Percentiles rank a stretch among this genome's conserved stretches.
phyloP scores from a whole-genome alignment of 2,329 filamentous ascomycete species.

The Nothopassalora personata region DNA sequence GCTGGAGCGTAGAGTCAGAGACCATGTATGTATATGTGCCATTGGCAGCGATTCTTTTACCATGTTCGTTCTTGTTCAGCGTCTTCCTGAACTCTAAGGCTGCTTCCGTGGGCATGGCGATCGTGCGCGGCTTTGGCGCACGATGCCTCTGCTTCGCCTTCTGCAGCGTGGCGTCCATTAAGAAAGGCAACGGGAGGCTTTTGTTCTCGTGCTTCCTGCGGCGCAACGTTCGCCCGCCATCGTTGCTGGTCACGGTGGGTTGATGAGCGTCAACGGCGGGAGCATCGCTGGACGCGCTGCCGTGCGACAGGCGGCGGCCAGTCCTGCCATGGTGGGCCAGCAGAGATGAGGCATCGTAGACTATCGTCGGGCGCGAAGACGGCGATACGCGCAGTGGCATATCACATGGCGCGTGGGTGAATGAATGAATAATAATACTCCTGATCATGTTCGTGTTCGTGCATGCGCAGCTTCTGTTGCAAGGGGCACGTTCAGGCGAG shows the following conservation, averaged over 20 bases:
- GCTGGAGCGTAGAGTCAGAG: conserved; percentile 40
- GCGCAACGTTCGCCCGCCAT: conserved; percentile 32
- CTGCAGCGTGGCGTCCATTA: conserved; percentile 43
- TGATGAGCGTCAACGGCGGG: conserved; percentile 12
- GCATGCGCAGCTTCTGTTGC: neutral
- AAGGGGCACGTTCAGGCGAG: neutral
- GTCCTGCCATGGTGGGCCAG: neutral
- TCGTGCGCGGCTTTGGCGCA: conserved; percentile 39
- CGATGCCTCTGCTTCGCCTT: conserved; percentile 34
- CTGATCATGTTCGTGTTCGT: neutral
- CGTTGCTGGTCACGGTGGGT: conserved; percentile 22
- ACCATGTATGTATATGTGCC: neutral
- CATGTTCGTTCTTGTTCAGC: conserved; percentile 59
- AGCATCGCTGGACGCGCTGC: neutral
- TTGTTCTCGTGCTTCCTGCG: conserved; percentile 32
- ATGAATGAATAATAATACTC: too few relatives aligned
- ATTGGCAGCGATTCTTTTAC: conserved; percentile 39
- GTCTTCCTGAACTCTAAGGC: conserved; percentile 51
- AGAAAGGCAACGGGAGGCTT: conserved; percentile 44
- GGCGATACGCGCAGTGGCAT: neutral
- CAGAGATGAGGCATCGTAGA: too few relatives aligned
- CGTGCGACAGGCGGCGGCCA: neutral
- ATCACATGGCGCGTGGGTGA: conserved; percentile 14
- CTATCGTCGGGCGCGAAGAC: neutral
- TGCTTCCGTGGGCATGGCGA: conserved; percentile 37